Base-by-base conservation (phyloP, 495 filamentous ascomycete species). In the Tuber indicum region DNA sequence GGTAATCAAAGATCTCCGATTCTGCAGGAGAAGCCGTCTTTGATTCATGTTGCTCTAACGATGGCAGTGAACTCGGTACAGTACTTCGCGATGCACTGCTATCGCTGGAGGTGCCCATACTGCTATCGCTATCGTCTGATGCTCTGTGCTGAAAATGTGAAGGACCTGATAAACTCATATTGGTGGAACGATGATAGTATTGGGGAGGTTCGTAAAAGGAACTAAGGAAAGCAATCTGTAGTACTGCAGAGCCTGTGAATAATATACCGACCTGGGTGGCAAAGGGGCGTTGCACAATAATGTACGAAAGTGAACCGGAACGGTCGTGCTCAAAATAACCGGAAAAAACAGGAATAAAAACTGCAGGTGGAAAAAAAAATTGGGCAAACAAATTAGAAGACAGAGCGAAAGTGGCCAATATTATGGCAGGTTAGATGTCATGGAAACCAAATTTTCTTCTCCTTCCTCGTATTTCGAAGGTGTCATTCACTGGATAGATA, bases 61-160 rank as follows among this genome's bases (percentile, higher is more conserved):
- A 83, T 21, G 82, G 82, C 32, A 83, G 73, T 70, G 82, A 83
- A 74, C 78, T 83, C 9, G 82, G 82, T 10, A 79, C 77, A 14
- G 82, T 82, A 73, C 81, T 77, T 49, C 74, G 75, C 49, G 76
- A 79, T 47, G 82, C 83, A 43, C 72, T 78, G 41, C 76, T 78
- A 74, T 82, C 75, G 46, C 80, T 74, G n/a, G 41, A 66, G 32
- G 77, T 82, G 52, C 75, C 79, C 81, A 82, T 82, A 69, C 77
- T 77, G 62, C 77, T 82, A 70, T 78, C 76, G 75, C 77, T 82
- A 52, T 76, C 75, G 75, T 82, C 79, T 72, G 77, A 74, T 70
- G 72, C 75, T 74, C 76, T 72, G 26, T 75, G 78, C 52, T 70
- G 70, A 73, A 77, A 81, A 73, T 73, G 75, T 10, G 74, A 72